Evolutionary conservation across 1,139 yeast genomes (phyloP).

Genomic region (Blastobotrys indianensis): DNA sequence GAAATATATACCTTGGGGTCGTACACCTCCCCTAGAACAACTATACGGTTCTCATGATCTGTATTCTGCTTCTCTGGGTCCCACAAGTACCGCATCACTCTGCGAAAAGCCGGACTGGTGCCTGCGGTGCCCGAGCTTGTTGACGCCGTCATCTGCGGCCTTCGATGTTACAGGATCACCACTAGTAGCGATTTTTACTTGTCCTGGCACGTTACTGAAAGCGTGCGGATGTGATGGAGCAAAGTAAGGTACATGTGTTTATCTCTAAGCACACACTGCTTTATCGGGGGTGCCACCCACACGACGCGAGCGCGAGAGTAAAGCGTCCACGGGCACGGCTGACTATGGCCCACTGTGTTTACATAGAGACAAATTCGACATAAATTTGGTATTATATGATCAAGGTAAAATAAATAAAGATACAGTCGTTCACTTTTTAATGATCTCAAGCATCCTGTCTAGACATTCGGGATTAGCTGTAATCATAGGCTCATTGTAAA

Average conservation of each 20-base stretch:
- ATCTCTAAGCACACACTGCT: too few relatives aligned
- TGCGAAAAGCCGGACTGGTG: slow-evolving; percentile 8
- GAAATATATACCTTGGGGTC: slow-evolving; percentile 19
- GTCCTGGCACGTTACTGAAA: too few relatives aligned
- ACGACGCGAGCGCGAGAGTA: too few relatives aligned
- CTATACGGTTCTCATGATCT: slow-evolving; percentile 36
- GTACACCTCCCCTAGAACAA: slow-evolving; percentile 41
- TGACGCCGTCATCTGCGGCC: background rate
- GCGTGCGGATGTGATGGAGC: too few relatives aligned
- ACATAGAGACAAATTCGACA: too few relatives aligned
- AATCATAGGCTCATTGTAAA: slow-evolving; percentile 19
- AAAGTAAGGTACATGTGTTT: too few relatives aligned
- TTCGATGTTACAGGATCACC: background rate
- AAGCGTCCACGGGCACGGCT: too few relatives aligned
- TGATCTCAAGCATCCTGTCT: slow-evolving; percentile 5
- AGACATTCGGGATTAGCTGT: slow-evolving; percentile 5
- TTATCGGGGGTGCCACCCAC: too few relatives aligned
- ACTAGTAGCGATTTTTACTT: too few relatives aligned
- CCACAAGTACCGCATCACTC: slow-evolving; percentile 40
- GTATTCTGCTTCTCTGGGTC: slow-evolving; percentile 40
- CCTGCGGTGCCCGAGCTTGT: background rate
- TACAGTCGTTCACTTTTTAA: background rate
- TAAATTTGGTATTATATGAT: too few relatives aligned
- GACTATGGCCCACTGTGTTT: too few relatives aligned
- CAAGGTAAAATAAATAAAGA: too few relatives aligned